Percentiles rank a stretch among this genome's conserved stretches.
Evolutionary conservation across 129 eudicot genomes (phyloP).

Genomic region (Ambrosia artemisiifolia): DNA sequence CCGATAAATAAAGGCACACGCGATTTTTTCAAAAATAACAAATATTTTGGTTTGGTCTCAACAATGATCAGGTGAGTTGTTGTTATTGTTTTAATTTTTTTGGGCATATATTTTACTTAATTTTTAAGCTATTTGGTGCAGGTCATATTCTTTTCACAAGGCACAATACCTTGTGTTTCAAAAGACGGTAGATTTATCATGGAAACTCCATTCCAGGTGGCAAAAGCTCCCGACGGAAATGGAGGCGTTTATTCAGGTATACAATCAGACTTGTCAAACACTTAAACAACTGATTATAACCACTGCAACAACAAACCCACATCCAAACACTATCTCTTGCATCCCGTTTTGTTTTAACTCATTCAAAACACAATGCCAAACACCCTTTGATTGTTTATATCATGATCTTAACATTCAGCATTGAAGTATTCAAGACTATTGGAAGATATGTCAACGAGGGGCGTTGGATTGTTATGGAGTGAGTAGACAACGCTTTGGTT

Average conservation of each 20-base stretch:
- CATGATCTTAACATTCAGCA: slow-evolving; percentile 45
- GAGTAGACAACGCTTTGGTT: slow-evolving; percentile 94
- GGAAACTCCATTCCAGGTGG: slow-evolving; percentile 96
- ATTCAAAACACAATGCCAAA: too few species aligned
- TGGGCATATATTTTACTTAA: not conserved
- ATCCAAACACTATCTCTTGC: too few species aligned
- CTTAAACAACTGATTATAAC: too few species aligned
- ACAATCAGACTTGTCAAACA: not conserved
- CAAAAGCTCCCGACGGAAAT: slow-evolving; percentile 97
- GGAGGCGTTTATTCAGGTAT: slow-evolving; percentile 98
- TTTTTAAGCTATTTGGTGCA: slow-evolving; percentile 24
- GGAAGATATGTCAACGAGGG: slow-evolving; percentile 87
- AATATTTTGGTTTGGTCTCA: slow-evolving; percentile 98
- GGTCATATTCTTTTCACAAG: slow-evolving; percentile 94
- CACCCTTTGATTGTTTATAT: not conserved
- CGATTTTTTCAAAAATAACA: slow-evolving; percentile 69
- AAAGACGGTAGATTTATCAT: slow-evolving; percentile 86
- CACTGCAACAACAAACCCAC: too few species aligned
- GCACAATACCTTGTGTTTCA: slow-evolving; percentile 93
- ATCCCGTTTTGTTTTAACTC: too few species aligned
- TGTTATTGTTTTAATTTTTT: not conserved
- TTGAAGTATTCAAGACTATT: slow-evolving; percentile 79
- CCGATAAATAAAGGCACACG: slow-evolving; percentile 84
- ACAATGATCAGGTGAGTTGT: slow-evolving; percentile 68
- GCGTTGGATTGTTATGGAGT: slow-evolving; percentile 98